Evolutionary conservation across 2,329 filamentous ascomycete genomes (phyloP).

Genomic region (Pseudogymnoascus sp.): DNA sequence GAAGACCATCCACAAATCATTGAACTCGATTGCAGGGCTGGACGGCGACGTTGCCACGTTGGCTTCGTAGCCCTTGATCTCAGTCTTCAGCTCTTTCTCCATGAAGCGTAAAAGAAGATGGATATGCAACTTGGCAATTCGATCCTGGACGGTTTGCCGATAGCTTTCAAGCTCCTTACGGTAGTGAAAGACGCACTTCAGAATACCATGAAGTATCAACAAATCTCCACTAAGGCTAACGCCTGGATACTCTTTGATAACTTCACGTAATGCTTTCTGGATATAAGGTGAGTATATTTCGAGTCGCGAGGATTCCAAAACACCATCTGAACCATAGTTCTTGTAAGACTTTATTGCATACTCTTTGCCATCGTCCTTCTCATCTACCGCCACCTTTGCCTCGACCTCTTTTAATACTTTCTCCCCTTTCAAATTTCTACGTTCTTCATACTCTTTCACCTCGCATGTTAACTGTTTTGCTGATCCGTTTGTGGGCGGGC

Average conservation of each 20-base stretch:
- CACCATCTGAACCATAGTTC: neutral
- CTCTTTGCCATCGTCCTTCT: neutral
- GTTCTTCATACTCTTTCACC: conserved; percentile 10
- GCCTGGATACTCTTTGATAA: conserved; percentile 12
- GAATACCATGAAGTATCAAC: conserved; percentile 3
- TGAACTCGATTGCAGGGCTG: conserved; percentile 11
- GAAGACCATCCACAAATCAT: conserved; percentile 14
- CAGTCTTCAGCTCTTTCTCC: conserved; percentile 1
- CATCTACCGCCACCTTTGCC: neutral
- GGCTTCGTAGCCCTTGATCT: neutral
- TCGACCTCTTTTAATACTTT: conserved; percentile 7
- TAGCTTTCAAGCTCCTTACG: conserved; percentile 14
- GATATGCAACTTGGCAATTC: conserved; percentile 9
- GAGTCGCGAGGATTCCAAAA: neutral
- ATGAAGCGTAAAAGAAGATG: conserved; percentile 11
- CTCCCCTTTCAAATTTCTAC: neutral
- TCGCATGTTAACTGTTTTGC: neutral
- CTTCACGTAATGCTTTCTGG: conserved; percentile 10
- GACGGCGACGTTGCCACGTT: neutral
- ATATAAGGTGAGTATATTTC: conserved; percentile 14
- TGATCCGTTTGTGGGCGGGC: neutral
- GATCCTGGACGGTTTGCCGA: neutral
- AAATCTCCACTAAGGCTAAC: conserved; percentile 10
- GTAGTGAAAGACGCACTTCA: conserved; percentile 14
- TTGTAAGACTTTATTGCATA: conserved; percentile 9